Evolutionary conservation across 495 filamentous ascomycete species (phyloP).

Genomic region (Neurospora sp.): DNA sequence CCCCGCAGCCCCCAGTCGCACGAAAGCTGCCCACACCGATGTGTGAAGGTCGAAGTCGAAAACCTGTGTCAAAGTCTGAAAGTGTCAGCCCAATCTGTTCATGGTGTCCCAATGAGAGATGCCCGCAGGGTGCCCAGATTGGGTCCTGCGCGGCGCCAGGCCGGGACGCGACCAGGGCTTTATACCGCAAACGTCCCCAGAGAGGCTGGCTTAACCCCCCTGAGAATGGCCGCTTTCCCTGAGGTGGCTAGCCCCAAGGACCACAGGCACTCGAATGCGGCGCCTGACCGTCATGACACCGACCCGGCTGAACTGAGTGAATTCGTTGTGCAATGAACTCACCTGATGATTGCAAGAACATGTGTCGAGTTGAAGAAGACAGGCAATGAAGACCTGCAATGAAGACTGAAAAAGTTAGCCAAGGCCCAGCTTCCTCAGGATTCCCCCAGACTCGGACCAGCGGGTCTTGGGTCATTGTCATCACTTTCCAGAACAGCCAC

Average conservation of each 20-base stretch:
- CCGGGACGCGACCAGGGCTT: background rate
- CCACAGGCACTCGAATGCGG: background rate
- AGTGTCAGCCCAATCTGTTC: background rate
- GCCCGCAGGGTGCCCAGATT: background rate
- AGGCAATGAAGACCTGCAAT: background rate
- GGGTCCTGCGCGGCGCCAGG: background rate
- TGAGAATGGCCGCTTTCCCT: background rate
- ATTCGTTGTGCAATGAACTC: background rate
- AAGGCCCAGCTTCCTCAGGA: background rate
- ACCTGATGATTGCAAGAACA: background rate
- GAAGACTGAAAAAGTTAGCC: background rate
- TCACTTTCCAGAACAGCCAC: background rate
- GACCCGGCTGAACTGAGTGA: background rate
- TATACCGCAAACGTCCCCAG: background rate
- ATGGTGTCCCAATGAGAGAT: background rate
- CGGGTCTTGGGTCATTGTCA: background rate
- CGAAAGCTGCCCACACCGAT: background rate
- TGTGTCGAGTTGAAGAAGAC: background rate
- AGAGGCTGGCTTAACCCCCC: background rate
- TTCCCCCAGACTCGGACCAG: background rate
- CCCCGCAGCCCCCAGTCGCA: background rate
- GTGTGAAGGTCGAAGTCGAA: background rate
- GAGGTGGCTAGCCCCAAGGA: background rate
- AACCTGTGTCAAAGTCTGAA: background rate
- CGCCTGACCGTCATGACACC: background rate